phyloP scores from a whole-genome alignment of 2,329 filamentous ascomycete genomes.

The Claviceps lovelessii region DNA sequence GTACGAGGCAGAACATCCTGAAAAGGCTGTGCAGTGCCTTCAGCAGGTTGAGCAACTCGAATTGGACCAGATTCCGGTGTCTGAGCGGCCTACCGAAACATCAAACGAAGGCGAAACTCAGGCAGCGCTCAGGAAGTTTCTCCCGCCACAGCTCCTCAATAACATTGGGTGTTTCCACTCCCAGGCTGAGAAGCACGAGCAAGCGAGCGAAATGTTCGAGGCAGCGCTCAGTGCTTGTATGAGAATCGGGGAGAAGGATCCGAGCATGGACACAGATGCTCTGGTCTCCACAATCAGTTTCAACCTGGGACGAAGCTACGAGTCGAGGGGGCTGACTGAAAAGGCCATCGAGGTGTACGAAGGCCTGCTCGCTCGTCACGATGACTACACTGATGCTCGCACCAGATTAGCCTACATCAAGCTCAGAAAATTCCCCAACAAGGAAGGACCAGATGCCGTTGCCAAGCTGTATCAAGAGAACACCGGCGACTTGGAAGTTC shows the following conservation, averaged over 20 bases:
- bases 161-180: constrained; percentile 96
- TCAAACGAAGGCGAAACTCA: constrained; percentile 45
- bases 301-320: constrained; percentile 87
- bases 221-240: constrained; percentile 81
- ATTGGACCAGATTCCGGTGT: constrained; percentile 58
- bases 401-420: constrained; percentile 84
- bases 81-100: constrained; percentile 45
- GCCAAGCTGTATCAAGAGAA: constrained; percentile 75
- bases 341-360: constrained; percentile 84
- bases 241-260: constrained; percentile 61
- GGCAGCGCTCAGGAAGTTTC: constrained; percentile 53
- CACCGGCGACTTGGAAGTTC: constrained; percentile 75
- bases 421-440: constrained; percentile 63
- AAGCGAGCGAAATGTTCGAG: constrained; percentile 79
- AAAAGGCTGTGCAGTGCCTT: constrained; percentile 84
- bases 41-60: constrained; percentile 87
- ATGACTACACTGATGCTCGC: constrained; percentile 83
- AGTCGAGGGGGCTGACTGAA: constrained; percentile 65
- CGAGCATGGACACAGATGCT: constrained; percentile 71
- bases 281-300: constrained; percentile 93
- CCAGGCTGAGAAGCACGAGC: constrained; percentile 66
- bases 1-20: constrained; percentile 72
- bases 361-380: constrained; percentile 67
- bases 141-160: constrained; percentile 85
- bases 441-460: constrained; percentile 76